A percentile compares a stretch with the other conserved stretches of the same genome.
Evolutionary conservation across 129 eudicot species (phyloP).

Genomic region (Lactuca sativa): DNA sequence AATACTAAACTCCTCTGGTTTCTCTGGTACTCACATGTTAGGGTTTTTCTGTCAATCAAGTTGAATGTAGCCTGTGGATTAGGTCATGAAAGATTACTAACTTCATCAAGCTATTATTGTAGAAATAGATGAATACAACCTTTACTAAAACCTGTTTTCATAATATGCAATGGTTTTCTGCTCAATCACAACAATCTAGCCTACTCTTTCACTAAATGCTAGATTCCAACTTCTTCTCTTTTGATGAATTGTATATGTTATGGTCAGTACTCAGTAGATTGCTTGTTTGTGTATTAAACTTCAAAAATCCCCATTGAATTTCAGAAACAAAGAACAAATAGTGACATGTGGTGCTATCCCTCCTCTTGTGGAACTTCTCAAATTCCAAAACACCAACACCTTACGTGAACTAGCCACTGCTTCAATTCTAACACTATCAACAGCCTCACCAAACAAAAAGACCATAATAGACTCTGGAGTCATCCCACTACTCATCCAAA

Average conservation of each 20-base stretch:
- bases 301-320: neutral
- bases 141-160: neutral
- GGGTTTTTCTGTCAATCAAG: neutral
- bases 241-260: neutral
- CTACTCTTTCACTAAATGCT: slow-evolving; percentile 2
- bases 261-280: neutral
- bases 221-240: neutral
- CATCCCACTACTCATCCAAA: slow-evolving; percentile 54
- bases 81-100: neutral
- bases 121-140: slow-evolving; percentile 1
- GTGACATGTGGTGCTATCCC: slow-evolving; percentile 77
- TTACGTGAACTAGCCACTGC: slow-evolving; percentile 74
- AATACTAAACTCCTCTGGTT: neutral
- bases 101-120: neutral
- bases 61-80: neutral
- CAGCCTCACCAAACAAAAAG: slow-evolving; percentile 64
- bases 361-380: slow-evolving; percentile 73
- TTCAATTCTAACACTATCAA: slow-evolving; percentile 64
- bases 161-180: neutral
- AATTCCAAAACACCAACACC: slow-evolving; percentile 40
- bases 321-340: slow-evolving; percentile 80
- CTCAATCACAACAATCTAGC: neutral
- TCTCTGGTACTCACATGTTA: slow-evolving; percentile 12
- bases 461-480: slow-evolving; percentile 66
- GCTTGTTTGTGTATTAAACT: slow-evolving; percentile 4